Evolutionary conservation across 2,329 filamentous ascomycete species (phyloP).

Genomic region (Sporothrix inflata): DNA sequence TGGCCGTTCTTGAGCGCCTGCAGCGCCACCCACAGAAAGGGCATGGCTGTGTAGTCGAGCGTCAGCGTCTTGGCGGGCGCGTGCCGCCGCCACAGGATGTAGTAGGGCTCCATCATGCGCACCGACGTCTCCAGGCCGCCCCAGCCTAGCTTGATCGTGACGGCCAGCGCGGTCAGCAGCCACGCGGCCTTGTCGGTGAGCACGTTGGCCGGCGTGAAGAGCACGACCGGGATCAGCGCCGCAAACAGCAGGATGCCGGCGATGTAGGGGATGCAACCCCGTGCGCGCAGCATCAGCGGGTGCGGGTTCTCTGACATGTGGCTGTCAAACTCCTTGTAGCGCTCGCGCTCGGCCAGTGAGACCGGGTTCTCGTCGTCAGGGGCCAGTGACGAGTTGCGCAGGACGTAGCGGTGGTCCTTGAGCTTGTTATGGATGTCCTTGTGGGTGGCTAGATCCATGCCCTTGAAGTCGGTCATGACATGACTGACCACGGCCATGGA

Average conservation of each 20-base stretch:
- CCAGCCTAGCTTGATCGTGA: conserved; percentile 70
- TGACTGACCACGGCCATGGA: conserved; percentile 75
- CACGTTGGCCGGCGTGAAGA: conserved; percentile 60
- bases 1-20: conserved; percentile 66
- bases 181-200: conserved; percentile 66
- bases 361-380: conserved; percentile 59
- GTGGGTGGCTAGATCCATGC: conserved; percentile 68
- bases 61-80: conserved; percentile 68
- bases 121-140: conserved; percentile 69
- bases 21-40: conserved; percentile 67
- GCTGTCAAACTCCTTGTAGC: conserved; percentile 47
- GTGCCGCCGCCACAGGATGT: conserved; percentile 67
- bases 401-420: conserved; percentile 67
- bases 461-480: conserved; percentile 74
- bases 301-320: conserved; percentile 65
- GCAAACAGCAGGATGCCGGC: conserved; percentile 59
- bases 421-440: conserved; percentile 69
- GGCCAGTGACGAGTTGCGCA: conserved; percentile 71
- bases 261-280: conserved; percentile 64
- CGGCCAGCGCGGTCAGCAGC: conserved; percentile 66
- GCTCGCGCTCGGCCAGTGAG: conserved; percentile 47
- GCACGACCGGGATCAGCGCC: conserved; percentile 61
- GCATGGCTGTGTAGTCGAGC: conserved; percentile 73
- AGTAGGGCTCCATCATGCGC: conserved; percentile 75
- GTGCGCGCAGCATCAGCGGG: conserved; percentile 67